Percentiles rank a stretch among this genome's conserved stretches.
phyloP scores from a whole-genome alignment of 2,329 filamentous ascomycete species.

The Epichloe sylvatica region DNA sequence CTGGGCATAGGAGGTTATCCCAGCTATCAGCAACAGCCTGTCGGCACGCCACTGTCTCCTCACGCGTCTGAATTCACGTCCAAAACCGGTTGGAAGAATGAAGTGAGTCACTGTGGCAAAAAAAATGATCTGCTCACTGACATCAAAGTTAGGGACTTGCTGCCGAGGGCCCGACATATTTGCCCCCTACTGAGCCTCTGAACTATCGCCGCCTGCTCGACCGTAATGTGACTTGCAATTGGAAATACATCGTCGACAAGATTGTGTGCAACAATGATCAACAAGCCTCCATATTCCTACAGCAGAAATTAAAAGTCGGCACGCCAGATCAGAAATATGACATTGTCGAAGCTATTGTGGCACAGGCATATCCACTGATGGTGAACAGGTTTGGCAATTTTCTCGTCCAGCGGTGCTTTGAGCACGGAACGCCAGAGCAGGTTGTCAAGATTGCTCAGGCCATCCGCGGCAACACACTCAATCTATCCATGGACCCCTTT shows the following conservation, averaged over 20 bases:
- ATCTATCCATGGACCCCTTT: conserved; percentile 94
- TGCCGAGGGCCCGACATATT: conserved; percentile 57
- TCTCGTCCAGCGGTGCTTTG: conserved; percentile 94
- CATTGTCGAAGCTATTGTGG: conserved; percentile 91
- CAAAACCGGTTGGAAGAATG: conserved; percentile 38
- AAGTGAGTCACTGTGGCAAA: conserved; percentile 25
- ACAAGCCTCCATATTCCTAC: conserved; percentile 95
- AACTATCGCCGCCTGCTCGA: conserved; percentile 94
- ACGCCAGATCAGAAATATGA: conserved; percentile 92
- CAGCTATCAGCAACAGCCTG: conserved; percentile 40
- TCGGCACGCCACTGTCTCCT: conserved; percentile 55
- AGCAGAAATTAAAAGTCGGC: conserved; percentile 96
- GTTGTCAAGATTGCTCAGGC: conserved; percentile 87
- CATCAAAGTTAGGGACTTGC: conserved; percentile 17
- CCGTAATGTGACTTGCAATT: conserved; percentile 93
- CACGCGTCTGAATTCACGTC: conserved; percentile 63
- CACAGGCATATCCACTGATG: conserved; percentile 91
- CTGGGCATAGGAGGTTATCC: conserved; percentile 31
- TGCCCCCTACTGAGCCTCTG: conserved; percentile 81
- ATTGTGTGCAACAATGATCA: conserved; percentile 99
- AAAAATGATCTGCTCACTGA: neutral
- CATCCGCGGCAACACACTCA: conserved; percentile 87
- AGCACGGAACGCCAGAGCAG: conserved; percentile 90
- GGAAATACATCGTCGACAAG: conserved; percentile 99
- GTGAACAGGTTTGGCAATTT: conserved; percentile 98